Evolutionary conservation across 495 filamentous ascomycete species (phyloP), one percentile per base, ranked within the genome.

Genomic region (Acidiella bohemica): DNA sequence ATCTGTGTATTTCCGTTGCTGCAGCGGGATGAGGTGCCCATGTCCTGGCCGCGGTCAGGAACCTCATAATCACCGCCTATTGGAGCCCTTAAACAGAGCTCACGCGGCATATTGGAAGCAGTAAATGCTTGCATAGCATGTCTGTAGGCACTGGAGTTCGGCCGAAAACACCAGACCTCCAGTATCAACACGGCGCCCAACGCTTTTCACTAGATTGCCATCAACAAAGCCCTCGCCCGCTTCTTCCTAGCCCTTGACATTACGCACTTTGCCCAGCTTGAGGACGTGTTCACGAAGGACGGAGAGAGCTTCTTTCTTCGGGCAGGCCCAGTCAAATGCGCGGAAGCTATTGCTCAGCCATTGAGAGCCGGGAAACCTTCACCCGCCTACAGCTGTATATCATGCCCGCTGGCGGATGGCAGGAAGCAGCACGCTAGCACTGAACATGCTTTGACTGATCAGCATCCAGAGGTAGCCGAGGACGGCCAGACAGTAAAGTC

Each of bases 181-280:
- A 26, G 8, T n/a, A n/a, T n/a, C 46, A 39, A 20, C 11, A 43
- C 38, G 32, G 12, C 41, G 10, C 14, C 40, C 25, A 59, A 54
- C 34, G 22, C 53, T 1, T 27, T 40, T 21, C 51, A 59, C 37
- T 32, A 46, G 42, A 22, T 57, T 23, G 56, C 51, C 12, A 51
- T 59, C 40, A 45, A 46, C 13, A 57, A 57, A 49, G 46, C 36
- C 29, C 39, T 59, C 13, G 28, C 56, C 10, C 44, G 42, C 7
- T 59, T 57, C 43, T 54, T 47, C 46, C 24, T 55, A 24, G 53
- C 56, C 3, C 49, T 59, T 1, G 56, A 59, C 47, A 53, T 38
- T 18, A 59, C 57, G 38, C 19, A 44, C 41, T 57, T 54, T 32
- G 37, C 41, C 11, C 41, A 46, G 1, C 41, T 59, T 5, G 20